phyloP scores from a whole-genome alignment of 2,329 filamentous ascomycete species.

The Ceratocystis cacaofunesta region DNA sequence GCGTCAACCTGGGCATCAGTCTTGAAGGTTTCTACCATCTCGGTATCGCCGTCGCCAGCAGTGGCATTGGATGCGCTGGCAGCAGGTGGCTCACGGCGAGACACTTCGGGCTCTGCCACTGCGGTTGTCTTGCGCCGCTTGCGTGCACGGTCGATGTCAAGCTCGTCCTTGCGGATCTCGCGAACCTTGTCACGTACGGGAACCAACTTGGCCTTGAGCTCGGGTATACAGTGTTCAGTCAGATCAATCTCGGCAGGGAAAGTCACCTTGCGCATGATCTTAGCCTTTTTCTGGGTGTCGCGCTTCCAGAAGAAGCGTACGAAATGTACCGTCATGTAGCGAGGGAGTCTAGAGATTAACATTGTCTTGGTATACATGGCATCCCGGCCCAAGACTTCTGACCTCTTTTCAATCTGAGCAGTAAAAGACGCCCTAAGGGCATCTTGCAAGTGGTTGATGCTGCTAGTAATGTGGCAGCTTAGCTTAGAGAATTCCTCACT shows the following conservation, averaged over 20 bases:
- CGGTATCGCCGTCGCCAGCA: constrained; percentile 55
- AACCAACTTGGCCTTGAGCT: constrained; percentile 65
- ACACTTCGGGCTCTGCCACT: constrained; percentile 32
- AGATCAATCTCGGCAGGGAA: constrained; percentile 89
- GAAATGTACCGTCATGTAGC: constrained; percentile 93
- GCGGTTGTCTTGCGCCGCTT: constrained; percentile 68
- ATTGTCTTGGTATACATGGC: constrained; percentile 80
- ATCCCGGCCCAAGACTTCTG: constrained; percentile 59
- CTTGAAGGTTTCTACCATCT: constrained; percentile 68
- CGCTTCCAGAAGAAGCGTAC: constrained; percentile 97
- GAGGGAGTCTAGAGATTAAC: constrained; percentile 77
- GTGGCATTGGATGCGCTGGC: constrained; percentile 26
- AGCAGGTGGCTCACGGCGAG: constrained; percentile 28
- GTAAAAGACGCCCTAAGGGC: constrained; percentile 69
- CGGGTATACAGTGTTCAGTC: constrained; percentile 89
- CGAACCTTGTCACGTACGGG: constrained; percentile 94
- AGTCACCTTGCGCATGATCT: constrained; percentile 97
- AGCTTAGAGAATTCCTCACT: constrained; percentile 77
- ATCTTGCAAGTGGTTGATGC: constrained; percentile 81
- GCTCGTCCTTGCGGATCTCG: constrained; percentile 85
- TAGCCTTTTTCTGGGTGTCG: constrained; percentile 93
- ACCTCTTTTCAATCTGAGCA: constrained; percentile 85
- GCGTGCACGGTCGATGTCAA: constrained; percentile 78
- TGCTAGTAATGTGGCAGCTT: constrained; percentile 82
- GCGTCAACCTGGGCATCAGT: constrained; percentile 86